Evolutionary conservation across 805 yeast species (phyloP).

Genomic region (Ogataea henricii): DNA sequence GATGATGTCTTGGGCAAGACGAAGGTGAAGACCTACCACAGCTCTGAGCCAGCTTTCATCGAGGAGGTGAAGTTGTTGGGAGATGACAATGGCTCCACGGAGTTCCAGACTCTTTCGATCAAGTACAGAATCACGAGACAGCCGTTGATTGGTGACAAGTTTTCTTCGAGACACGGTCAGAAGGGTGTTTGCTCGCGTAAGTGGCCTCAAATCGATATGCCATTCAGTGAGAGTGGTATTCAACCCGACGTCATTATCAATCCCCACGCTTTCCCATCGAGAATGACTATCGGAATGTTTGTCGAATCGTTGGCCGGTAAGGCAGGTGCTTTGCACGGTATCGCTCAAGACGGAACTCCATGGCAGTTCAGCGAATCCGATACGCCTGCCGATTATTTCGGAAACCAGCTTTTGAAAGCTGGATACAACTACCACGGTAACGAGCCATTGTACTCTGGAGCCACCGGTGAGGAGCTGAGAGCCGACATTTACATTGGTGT

Average conservation of each 20-base stretch:
- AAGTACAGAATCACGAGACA: constrained; percentile 89
- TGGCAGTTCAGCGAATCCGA: constrained; percentile 90
- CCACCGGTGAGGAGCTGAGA: constrained; percentile 94
- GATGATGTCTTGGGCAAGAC: constrained; percentile 92
- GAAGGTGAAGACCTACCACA: constrained; percentile 88
- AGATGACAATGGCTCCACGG: constrained; percentile 75
- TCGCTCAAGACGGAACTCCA: constrained; percentile 96
- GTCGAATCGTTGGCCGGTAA: constrained; percentile 98
- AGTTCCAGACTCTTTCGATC: constrained; percentile 81
- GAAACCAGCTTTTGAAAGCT: constrained; percentile 82
- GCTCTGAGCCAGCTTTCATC: constrained; percentile 90
- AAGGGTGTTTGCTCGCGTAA: constrained; percentile 98
- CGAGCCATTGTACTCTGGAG: constrained; percentile 99
- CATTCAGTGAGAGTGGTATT: constrained; percentile 93
- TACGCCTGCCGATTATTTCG: constrained; percentile 97
- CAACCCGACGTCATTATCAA: constrained; percentile 97
- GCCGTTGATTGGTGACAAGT: constrained; percentile 96
- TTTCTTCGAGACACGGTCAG: constrained; percentile 97
- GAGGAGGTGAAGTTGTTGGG: constrained; percentile 93
- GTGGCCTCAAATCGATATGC: constrained; percentile 97
- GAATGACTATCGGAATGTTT: constrained; percentile 99
- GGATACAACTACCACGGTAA: constrained; percentile 98
- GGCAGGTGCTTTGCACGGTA: constrained; percentile 97
- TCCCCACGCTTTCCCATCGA: constrained; percentile 99
- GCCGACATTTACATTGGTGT: constrained; percentile 96